A percentile compares a stretch with the other conserved stretches of the same genome.
Evolutionary conservation across 1,284 basidiomycete genomes (phyloP).

Genomic region (Trichosporon ovoides): DNA sequence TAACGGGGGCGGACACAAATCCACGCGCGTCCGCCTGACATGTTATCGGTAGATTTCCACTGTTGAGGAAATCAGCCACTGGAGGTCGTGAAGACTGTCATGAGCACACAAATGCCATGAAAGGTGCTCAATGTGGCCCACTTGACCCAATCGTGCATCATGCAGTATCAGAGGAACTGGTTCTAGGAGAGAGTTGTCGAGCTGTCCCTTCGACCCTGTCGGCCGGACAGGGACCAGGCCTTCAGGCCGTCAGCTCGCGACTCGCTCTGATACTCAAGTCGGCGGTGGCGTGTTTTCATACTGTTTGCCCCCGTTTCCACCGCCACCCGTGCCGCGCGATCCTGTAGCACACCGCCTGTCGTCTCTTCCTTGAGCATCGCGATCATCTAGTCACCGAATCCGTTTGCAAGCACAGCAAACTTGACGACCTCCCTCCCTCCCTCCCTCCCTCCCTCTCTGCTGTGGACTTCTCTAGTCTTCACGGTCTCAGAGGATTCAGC

Average conservation of each 20-base stretch:
- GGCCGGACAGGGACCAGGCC: neutral
- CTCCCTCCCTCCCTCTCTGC: neutral
- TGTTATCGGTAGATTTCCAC: no score
- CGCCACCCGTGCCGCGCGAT: slow-evolving; percentile 2
- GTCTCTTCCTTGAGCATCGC: slow-evolving; percentile 3
- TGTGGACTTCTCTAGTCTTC: neutral
- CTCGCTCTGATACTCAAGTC: neutral
- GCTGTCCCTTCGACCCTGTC: neutral
- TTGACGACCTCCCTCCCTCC: neutral
- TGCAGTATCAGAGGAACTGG: no score
- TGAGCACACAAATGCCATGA: no score
- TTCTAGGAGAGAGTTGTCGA: no score
- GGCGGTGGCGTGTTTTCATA: slow-evolving; percentile 5
- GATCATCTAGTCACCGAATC: neutral
- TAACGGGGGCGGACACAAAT: no score
- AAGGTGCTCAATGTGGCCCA: no score
- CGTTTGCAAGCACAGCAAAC: neutral
- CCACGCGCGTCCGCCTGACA: no score
- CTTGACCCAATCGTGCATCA: no score
- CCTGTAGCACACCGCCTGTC: neutral
- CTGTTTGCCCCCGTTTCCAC: neutral
- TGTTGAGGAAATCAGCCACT: no score
- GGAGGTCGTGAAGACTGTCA: no score
- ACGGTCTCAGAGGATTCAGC: neutral
- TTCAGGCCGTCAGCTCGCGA: slow-evolving; percentile 1